Evolutionary conservation across 2,329 filamentous ascomycete genomes (phyloP).

Genomic region (Penicillium sp.): DNA sequence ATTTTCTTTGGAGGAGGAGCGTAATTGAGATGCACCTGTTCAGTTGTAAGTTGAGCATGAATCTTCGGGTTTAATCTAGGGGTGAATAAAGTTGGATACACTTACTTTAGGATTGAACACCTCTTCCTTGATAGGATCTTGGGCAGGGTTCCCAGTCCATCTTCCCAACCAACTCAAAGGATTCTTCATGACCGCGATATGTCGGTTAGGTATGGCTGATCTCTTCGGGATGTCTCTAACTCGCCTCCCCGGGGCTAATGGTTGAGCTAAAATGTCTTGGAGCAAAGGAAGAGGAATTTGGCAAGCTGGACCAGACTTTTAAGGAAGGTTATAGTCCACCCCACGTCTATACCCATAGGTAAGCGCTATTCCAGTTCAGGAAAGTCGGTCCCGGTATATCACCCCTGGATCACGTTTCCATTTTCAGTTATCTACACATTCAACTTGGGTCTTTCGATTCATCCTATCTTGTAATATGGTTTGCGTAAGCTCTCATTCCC

Average conservation of each 20-base stretch:
- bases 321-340: not conserved
- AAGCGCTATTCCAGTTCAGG: not conserved
- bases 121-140: not conserved
- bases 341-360: not conserved
- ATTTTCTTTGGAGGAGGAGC: conserved; percentile 9
- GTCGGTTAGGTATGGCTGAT: not conserved
- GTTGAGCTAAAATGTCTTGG: not conserved
- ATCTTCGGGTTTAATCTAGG: not conserved
- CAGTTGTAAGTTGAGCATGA: not conserved
- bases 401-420: not conserved
- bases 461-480: not conserved
- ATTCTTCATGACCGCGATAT: not conserved
- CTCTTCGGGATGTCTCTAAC: not conserved
- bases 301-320: not conserved
- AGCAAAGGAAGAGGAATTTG: not conserved
- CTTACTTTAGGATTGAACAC: not conserved
- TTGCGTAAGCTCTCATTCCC: no score
- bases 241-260: not conserved
- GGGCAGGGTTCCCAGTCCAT: not conserved
- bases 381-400: not conserved
- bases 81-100: not conserved
- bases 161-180: not conserved
- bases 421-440: not conserved
- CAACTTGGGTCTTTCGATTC: not conserved
- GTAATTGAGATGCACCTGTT: conserved; percentile 15